phyloP scores from a whole-genome alignment of 345 rosid genomes.

The Jatropha curcas region DNA sequence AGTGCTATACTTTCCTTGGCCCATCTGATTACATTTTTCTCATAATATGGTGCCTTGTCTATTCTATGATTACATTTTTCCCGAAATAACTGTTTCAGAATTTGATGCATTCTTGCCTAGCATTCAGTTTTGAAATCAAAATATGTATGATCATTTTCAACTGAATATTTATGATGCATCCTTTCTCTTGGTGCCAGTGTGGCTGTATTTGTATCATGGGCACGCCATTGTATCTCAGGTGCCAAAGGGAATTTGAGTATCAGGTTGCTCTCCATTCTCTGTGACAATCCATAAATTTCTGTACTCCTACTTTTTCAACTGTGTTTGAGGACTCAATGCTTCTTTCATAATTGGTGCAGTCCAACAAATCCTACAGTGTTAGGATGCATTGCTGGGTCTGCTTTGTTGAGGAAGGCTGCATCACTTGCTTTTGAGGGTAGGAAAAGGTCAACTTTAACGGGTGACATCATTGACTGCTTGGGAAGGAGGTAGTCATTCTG shows the following conservation, averaged over 20 bases:
- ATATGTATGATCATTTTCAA: background rate
- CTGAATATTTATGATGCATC: background rate
- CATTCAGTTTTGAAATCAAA: background rate
- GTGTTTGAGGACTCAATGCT: background rate
- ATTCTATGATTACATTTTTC: background rate
- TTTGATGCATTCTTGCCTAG: background rate
- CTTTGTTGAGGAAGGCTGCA: conserved; percentile 87
- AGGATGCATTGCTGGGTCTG: conserved; percentile 92
- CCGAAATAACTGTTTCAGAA: background rate
- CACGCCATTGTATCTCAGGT: conserved; percentile 40
- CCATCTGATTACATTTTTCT: background rate
- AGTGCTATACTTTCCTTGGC: background rate
- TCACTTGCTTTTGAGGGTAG: conserved; percentile 61
- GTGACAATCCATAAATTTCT: background rate
- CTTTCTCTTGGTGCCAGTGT: conserved; percentile 45
- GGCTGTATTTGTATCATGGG: conserved; percentile 89
- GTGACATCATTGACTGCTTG: conserved; percentile 70
- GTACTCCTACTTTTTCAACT: background rate
- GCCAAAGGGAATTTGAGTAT: conserved; percentile 32
- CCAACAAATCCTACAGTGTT: conserved; percentile 59
- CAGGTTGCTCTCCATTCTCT: conserved; percentile 38
- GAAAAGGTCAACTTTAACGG: conserved; percentile 82
- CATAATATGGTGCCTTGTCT: background rate
- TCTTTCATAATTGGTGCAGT: conserved; percentile 24
- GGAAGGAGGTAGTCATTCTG: conserved; percentile 59